Conservation (phyloP, 257 asterid species). For the Euphrasia confusa region DNA sequence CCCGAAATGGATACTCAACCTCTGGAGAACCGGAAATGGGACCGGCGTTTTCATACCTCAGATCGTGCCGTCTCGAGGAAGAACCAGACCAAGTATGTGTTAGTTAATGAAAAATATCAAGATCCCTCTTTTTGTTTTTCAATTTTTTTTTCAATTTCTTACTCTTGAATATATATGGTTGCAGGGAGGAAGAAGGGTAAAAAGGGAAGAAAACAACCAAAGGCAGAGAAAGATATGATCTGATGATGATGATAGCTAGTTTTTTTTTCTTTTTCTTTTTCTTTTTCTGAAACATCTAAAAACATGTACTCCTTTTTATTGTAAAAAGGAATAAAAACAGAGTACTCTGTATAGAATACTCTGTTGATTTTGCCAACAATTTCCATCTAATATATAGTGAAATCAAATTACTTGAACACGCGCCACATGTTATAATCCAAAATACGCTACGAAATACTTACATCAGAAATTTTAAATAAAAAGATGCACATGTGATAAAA, state of each 20-base stretch:
- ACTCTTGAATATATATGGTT: not conserved
- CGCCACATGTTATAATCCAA: not conserved
- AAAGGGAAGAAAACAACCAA: conserved; percentile 33
- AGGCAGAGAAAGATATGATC: conserved; percentile 21
- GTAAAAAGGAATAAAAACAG: not conserved
- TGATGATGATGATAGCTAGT: no score
- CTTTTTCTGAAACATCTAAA: not conserved
- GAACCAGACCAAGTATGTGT: conserved; percentile 46
- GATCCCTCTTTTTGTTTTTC: not conserved
- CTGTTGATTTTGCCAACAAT: not conserved
- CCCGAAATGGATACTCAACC: conserved; percentile 47
- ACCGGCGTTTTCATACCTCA: conserved; percentile 93
- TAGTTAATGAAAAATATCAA: not conserved
- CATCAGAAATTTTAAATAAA: conserved; percentile 4
- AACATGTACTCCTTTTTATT: conserved; percentile 1
- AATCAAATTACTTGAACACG: conserved; percentile 8
- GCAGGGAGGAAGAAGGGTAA: conserved; percentile 51
- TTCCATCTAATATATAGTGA: not conserved
- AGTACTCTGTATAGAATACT: no score
- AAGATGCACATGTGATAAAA: not conserved
- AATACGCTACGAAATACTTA: conserved; percentile 22
- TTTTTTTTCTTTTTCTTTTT: conserved; percentile 22
- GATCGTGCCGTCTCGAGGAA: conserved; percentile 35
- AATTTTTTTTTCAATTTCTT: not conserved
- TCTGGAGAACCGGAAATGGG: conserved; percentile 67